Percentiles rank a stretch among this genome's conserved stretches.
These are phyloP conservation scores for Elongisporangium senticosum DNA, from an alignment of 352 stramenopile genomes.

Conservation along the genomic window DNA sequence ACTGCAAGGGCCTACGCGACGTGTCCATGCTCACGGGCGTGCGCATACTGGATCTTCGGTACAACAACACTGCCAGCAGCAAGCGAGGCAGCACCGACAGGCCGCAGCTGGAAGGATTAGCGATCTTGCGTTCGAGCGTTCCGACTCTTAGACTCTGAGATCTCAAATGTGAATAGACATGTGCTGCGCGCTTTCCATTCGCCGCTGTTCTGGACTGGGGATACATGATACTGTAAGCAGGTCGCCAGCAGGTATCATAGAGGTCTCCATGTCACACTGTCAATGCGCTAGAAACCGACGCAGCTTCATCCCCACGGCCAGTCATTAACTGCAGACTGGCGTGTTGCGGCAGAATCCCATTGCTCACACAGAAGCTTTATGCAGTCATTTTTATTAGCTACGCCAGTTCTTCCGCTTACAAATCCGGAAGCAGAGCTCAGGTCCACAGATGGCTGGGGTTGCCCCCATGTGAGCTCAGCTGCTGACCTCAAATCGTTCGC, in stretches of 20 bases:
- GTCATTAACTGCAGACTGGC: no score
- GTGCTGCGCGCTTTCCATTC: neutral
- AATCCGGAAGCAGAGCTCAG: no score
- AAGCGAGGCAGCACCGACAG: neutral
- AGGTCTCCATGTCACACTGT: neutral
- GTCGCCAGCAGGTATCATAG: no score
- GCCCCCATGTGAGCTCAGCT: no score
- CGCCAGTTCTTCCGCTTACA: no score
- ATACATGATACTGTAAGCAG: neutral
- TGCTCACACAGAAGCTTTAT: no score
- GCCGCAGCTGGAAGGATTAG: constrained; percentile 5
- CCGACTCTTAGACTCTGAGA: neutral
- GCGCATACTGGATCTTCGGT: constrained; percentile 53
- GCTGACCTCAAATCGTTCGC: no score
- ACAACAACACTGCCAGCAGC: constrained; percentile 27
- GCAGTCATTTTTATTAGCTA: no score
- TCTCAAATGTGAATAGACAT: neutral
- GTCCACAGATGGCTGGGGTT: no score
- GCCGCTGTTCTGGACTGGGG: neutral
- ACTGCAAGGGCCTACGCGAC: constrained; percentile 43
- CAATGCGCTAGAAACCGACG: neutral
- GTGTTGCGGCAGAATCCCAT: no score
- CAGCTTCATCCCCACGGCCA: no score
- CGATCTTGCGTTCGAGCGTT: neutral
- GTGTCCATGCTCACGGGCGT: constrained; percentile 53